Base-by-base conservation (phyloP, 2,329 filamentous ascomycete genomes). In the Ceratocystis albifundus region DNA sequence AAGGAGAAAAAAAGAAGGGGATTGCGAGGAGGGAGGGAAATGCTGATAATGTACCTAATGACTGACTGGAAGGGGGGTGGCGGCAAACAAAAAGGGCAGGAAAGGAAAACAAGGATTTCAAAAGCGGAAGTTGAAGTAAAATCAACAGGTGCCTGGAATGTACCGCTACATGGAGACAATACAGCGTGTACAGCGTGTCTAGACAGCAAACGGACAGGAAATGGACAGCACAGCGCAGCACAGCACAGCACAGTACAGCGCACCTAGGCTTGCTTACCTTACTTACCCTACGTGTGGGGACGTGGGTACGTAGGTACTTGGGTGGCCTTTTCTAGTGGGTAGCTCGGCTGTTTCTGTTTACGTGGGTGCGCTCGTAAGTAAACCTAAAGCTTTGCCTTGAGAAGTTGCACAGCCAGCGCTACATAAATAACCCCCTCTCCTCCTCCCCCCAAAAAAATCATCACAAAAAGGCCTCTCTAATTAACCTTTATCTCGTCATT, bases 61-160 rank as follows among this genome's bases (percentile, higher is more conserved):
- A 36, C 36, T 41, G 36, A n/a, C n/a, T n/a, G n/a, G n/a, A 12
- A 12, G 15, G 12, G 36, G 36, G 36, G 36, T 41, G 36, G 46
- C 61, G 46, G 64, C 55, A 61, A 57, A 59, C 61, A 66, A 59
- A 36, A 64, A 66, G 65, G 59, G n/a, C n/a, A n/a, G n/a, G n/a
- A n/a, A 46, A 59, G 62, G 62, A 66, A 59, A 41, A 62, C 66
- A 64, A 53, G 68, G 48, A 45, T 25, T 41, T 66, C 65, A 66
- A 69, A 65, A 46, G 67, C 68, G 66, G 67, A 53, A 67, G 53
- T 36, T 7, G 2, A 5, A 64, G 59, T 68, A 55, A 57, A 57
- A 66, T 64, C 66, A 63, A 65, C 48, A 68, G 55, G 12, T 59
- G 22, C 28, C 55, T 32, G 55, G 55, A 59, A 59, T 59, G 55